Base-by-base conservation (phyloP, 2,329 filamentous ascomycete genomes). In the Hymenoscyphus infarciens region DNA sequence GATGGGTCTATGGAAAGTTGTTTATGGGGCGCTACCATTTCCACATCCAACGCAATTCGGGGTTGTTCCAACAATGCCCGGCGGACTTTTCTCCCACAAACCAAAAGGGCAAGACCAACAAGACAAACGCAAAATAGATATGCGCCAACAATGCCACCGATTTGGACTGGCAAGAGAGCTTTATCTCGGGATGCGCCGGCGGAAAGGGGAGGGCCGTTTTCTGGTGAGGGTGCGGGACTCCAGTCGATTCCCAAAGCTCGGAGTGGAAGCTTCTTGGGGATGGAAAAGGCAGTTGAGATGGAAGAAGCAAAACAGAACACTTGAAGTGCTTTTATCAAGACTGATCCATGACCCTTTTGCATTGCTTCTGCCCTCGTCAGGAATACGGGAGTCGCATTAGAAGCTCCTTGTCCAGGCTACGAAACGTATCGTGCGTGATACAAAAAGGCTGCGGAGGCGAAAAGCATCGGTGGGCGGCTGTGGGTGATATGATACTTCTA, bases 101-200 rank as follows among this genome's bases (percentile, higher is more conserved):
- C 74, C 52, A 92, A 79, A 7, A 92, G 79, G 56, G 85, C 78
- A 38, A 85, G 79, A 70, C 91, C 87, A 70, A 95, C 85, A 70
- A 95, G 76, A 71, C 92, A 81, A 72, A 96, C 82, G 39, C 87
- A 90, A 64, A 91, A 75, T 63, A 93, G 82, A 84, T 97, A 97
- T 63, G 90, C 88, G 65, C 88, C 92, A 63, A 94, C 83, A 64
- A 98, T 90, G 68, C 88, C 91, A 67, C 90, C 89, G 69, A 97
- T 87, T 76, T 97, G 89, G 63, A 86, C 87, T 19, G 92, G 91
- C 25, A 97, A 84, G 61, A 89, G 85, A 19, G 82, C 77, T 66
- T 79, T 78, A 74, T 92, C 81, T 70, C 86, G 80, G 57, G 85
- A 75, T 42, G 87, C 84, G 69, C 81, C 76, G 61, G 80, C 80